Evolutionary conservation across 75 land plant genomes (phyloP), one percentile per base, ranked within the genome.

Genomic region (Sequoiadendron giganteum): DNA sequence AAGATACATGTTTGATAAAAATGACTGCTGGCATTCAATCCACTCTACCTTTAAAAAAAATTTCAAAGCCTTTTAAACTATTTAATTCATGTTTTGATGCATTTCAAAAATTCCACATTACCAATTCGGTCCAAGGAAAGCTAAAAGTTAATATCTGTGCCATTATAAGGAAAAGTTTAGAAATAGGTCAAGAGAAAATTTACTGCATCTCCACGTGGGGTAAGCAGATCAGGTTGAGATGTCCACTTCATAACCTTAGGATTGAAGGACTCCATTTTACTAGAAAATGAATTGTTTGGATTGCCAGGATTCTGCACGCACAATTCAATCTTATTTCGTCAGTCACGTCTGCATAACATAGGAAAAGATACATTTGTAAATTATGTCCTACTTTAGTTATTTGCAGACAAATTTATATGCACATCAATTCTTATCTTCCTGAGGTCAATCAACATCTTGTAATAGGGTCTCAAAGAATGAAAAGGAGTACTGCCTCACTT

Each of bases 191-290:
- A n/a, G 1, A n/a, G 25, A 28, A 34, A 15, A 34, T 32, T 25
- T 79, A 90, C 92, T 65, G 89, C 93, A 86, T 92, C 93, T 61
- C 93, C 91, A 70, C 93, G 89, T 13, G 93, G 72, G 16, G 91
- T 92, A 52, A 92, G 86, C 34, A 92, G 86, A 61, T 90, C 85
- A 8, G 93, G 93, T 78, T 86, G 80, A 80, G 85, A 19, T 45
- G 93, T 92, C 93, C 92, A 92, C 18, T 0, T n/a, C 28, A 36
- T 56, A 43, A 89, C 84, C 38, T 34, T 83, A 32, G 93, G 93
- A 86, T 88, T 88, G 86, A 82, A 92, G 5, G 92, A 92, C 83
- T 92, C 93, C 92, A 92, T 90, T 68, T 90, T 88, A 19, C 58
- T 18, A 28, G 89, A 80, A 58, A 92, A 92, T 32, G 92, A 83